Evolutionary conservation across 2,329 filamentous ascomycete species (phyloP).

Genomic region (Diaporthe caulivora): DNA sequence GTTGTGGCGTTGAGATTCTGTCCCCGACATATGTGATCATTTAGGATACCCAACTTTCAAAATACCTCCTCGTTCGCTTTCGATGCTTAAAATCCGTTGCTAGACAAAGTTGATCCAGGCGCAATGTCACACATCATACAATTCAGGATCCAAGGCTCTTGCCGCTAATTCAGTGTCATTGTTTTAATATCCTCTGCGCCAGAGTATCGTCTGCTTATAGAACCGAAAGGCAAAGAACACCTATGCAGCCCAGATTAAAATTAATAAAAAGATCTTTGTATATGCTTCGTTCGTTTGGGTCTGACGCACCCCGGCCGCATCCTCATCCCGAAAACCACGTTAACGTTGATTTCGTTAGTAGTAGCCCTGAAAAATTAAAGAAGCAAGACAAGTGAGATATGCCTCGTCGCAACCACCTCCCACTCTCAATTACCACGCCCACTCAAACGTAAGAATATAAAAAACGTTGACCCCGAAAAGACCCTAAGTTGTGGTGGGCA

Average conservation of each 20-base stretch:
- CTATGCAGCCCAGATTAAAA: not conserved
- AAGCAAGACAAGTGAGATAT: not conserved
- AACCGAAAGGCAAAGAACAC: not conserved
- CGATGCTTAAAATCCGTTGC: not conserved
- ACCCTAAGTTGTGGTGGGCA: not conserved
- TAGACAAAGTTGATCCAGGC: not conserved
- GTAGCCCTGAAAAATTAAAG: not conserved
- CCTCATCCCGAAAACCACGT: not conserved
- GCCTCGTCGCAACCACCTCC: not conserved
- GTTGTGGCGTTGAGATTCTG: not conserved
- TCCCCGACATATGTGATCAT: not conserved
- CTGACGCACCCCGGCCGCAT: not conserved
- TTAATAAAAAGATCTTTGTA: not conserved
- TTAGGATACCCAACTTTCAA: constrained; percentile 1
- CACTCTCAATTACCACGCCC: not conserved
- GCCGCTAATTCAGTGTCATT: not conserved
- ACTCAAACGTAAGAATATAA: not conserved
- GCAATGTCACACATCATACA: not conserved
- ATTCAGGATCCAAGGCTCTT: not conserved
- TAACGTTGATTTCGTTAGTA: constrained; percentile 20
- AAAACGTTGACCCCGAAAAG: not conserved
- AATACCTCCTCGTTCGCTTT: not conserved
- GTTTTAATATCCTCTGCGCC: not conserved
- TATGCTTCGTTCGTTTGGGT: constrained; percentile 9
- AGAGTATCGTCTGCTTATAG: not conserved